Percentiles rank a stretch among this genome's conserved stretches.
Conservation (phyloP, 257 asterid genomes). For the Nemophila menziesii region DNA sequence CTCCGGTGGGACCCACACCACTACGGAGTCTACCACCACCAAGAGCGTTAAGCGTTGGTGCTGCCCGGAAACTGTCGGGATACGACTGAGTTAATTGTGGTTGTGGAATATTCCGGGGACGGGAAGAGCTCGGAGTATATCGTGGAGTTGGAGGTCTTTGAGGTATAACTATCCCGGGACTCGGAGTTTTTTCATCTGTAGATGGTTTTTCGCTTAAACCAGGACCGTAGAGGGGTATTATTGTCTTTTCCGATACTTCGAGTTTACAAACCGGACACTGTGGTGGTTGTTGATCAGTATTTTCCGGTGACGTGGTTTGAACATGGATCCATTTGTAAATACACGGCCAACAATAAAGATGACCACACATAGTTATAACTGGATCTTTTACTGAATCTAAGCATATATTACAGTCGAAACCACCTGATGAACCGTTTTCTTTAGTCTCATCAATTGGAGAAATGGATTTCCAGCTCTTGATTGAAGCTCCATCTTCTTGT, state of each 20-base stretch:
- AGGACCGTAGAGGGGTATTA: slow-evolving; percentile 68
- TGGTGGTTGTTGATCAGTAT: slow-evolving; percentile 24
- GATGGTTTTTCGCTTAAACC: slow-evolving; percentile 31
- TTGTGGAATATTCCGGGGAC: slow-evolving; percentile 21
- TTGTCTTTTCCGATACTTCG: slow-evolving; percentile 39
- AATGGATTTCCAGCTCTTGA: slow-evolving; percentile 24
- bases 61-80: no score
- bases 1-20: slow-evolving; percentile 13
- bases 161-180: slow-evolving; percentile 22
- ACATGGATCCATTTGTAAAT: slow-evolving; percentile 63
- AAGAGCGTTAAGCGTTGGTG: no score
- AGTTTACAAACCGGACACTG: slow-evolving; percentile 75
- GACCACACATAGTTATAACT: slow-evolving; percentile 80
- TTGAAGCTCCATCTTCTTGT: no score
- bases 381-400: slow-evolving; percentile 73
- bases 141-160: slow-evolving; percentile 45
- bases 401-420: slow-evolving; percentile 75
- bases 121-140: slow-evolving; percentile 6
- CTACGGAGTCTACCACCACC: no score
- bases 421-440: slow-evolving; percentile 25
- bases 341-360: slow-evolving; percentile 93
- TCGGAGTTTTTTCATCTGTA: slow-evolving; percentile 18
- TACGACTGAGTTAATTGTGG: slow-evolving; percentile 12
- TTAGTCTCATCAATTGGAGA: slow-evolving; percentile 11
- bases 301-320: slow-evolving; percentile 19